Base-by-base conservation (phyloP, 306 rosid genomes). In the Lotus japonicus region DNA sequence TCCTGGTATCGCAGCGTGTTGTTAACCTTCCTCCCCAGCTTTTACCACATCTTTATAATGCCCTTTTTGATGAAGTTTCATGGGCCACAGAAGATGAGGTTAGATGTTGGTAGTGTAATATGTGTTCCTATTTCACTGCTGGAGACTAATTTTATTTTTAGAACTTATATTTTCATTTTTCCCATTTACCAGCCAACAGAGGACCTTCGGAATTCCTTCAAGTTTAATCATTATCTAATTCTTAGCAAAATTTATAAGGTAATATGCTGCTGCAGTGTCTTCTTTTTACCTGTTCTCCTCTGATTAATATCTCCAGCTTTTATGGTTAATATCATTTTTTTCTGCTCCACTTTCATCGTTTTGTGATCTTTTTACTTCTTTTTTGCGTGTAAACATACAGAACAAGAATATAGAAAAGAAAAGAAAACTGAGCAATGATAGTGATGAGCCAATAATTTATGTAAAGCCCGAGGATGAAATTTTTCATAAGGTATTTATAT, bases 1-100 rank as follows among this genome's bases (percentile, higher is more conserved):
- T 87, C 69, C 71, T 94, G 74, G 95, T 94, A 11, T 90, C 96
- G 58, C 95, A 90, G 66, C 86, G 87, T 21, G 84, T 88, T 38
- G 77, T 82, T 77, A 90, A 90, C 82, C 91, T 94, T 64, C 95
- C 97, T 18, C 88, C 81, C 13, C 89, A 86, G 79, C 98, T 92
- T 68, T 79, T 88, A 52, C 99, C 96, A 14, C 96, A 72, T 70
- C 94, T 94, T 67, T 94, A 90, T 58, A 89, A 78, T 56, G 90
- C 85, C 42, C 96, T 94, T 45, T 94, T 90, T 58, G 85, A 94
- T 58, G 99, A 94, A 85, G 81, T 94, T 45, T 84, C 80, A 0
- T 88, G 96, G 99, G 96, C 96, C 46, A 85, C 90, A 17, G 96
- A 90, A 79, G 99, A 94, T 68, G 99, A 94, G 92, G 97, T 94